Evolutionary conservation across 2,329 filamentous ascomycete genomes (phyloP).

Genomic region (Lasiodiplodia theobromae): DNA sequence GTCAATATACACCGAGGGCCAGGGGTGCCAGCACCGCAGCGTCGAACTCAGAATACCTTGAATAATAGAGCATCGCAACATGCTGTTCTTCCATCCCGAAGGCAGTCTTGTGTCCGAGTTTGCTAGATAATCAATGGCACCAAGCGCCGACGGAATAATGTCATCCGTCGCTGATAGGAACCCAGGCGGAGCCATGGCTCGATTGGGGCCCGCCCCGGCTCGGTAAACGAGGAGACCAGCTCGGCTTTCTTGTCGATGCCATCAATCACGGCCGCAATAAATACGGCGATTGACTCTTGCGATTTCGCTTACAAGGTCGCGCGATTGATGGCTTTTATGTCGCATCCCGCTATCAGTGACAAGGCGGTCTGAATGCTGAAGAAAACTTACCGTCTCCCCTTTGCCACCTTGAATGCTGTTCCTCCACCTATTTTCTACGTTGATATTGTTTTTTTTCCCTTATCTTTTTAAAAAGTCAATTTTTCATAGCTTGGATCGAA

Average conservation of each 20-base stretch:
- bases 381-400: not conserved
- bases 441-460: not conserved
- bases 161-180: constrained; percentile 4
- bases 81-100: not conserved
- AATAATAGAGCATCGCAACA: not conserved
- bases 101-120: not conserved
- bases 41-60: not conserved
- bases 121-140: not conserved
- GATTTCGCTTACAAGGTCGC: constrained; percentile 7
- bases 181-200: not conserved
- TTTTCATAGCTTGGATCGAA: not conserved
- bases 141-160: constrained; percentile 9
- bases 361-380: not conserved
- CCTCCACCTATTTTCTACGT: not conserved
- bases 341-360: not conserved
- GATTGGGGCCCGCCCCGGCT: not conserved
- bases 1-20: not conserved
- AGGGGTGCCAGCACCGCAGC: not conserved
- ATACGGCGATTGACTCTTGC: not conserved
- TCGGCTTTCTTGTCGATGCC: not conserved
- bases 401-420: not conserved
- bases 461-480: not conserved
- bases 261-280: not conserved
- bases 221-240: not conserved
- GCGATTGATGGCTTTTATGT: constrained; percentile 18